phyloP scores from a whole-genome alignment of 108 stramenopile species.

The Nitzschia sp. region DNA sequence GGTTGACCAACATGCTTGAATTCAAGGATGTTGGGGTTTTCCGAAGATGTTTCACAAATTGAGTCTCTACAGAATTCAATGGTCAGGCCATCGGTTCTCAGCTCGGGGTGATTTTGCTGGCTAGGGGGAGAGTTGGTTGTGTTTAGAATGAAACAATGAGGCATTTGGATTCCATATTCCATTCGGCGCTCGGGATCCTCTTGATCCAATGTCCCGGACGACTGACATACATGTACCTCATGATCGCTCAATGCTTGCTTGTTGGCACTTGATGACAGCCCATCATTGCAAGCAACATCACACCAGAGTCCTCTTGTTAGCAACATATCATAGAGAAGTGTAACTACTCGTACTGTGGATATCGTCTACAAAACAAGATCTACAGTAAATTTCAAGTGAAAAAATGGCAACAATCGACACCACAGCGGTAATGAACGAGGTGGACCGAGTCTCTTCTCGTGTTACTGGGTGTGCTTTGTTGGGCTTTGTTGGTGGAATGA shows the following conservation, averaged over 20 bases:
- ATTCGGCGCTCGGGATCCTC: too few species aligned
- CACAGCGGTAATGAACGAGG: conserved; percentile 31
- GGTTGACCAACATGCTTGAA: conserved; percentile 32
- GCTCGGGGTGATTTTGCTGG: conserved; percentile 10
- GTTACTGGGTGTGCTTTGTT: conserved; percentile 43
- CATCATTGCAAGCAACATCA: too few species aligned
- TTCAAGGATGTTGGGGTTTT: conserved; percentile 1
- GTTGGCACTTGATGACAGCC: too few species aligned
- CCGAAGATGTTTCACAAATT: not conserved
- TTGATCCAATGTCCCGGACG: too few species aligned
- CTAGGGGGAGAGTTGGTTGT: conserved; percentile 12
- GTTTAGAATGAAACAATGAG: not conserved
- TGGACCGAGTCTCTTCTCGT: conserved; percentile 54
- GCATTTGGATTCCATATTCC: too few species aligned
- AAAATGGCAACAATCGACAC: not conserved
- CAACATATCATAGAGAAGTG: too few species aligned
- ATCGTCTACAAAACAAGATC: too few species aligned
- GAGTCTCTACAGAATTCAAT: not conserved
- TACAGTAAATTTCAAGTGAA: too few species aligned
- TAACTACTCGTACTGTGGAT: too few species aligned
- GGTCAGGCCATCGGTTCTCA: not conserved
- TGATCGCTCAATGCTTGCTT: too few species aligned
- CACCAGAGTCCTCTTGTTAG: too few species aligned
- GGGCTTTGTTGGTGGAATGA: conserved; percentile 54
- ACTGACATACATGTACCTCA: too few species aligned